phyloP scores from a whole-genome alignment of 345 rosid genomes.

The Hibiscus trionum region DNA sequence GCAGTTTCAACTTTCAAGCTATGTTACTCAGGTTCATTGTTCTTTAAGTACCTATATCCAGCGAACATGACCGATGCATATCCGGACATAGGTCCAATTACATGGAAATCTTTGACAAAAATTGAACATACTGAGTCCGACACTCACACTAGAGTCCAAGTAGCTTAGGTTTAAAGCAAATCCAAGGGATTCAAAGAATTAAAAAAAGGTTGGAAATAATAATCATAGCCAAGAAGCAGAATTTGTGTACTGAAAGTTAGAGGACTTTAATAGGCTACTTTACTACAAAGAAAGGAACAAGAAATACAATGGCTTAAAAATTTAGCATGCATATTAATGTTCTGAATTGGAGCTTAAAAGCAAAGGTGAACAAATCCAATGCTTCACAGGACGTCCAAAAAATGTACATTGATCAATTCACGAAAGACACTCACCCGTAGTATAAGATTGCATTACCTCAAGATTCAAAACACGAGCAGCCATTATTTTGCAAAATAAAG shows the following conservation, averaged over 20 bases:
- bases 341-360: slow-evolving; percentile 2
- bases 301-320: slow-evolving; percentile 16
- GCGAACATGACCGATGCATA: not conserved
- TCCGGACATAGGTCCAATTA: not conserved
- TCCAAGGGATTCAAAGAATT: not conserved
- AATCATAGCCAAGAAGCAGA: slow-evolving; percentile 1
- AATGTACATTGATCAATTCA: slow-evolving; percentile 21
- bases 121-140: not conserved
- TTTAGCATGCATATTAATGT: not conserved
- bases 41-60: not conserved
- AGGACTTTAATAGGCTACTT: not conserved
- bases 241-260: not conserved
- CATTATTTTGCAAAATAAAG: slow-evolving; percentile 4
- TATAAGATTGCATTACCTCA: not conserved
- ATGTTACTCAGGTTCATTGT: not conserved
- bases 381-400: slow-evolving; percentile 14
- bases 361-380: slow-evolving; percentile 14
- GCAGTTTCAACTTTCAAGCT: not conserved
- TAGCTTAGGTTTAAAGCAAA: not conserved
- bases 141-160: not conserved
- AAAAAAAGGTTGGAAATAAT: not conserved
- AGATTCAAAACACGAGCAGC: not conserved
- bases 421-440: not conserved
- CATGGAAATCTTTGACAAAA: not conserved
- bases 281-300: slow-evolving; percentile 14